Conservation (phyloP, 805 yeast species). For the Yarrowia sp. region DNA sequence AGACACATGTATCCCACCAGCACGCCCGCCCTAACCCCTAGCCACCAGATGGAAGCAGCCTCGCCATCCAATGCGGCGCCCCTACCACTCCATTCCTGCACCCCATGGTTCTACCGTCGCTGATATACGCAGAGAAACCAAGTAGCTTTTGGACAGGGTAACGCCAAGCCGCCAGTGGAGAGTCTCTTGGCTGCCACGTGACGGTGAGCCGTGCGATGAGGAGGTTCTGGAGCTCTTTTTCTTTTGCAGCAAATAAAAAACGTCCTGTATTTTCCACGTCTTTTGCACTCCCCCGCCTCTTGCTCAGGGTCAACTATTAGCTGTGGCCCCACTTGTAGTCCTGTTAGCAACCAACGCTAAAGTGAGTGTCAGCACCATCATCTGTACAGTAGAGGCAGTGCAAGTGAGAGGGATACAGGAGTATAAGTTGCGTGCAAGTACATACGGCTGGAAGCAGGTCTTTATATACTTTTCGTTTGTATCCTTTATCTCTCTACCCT, state of each 20-base stretch:
- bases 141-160: conserved; percentile 25
- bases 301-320: background rate
- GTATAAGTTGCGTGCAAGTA: no score
- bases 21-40: no score
- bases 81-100: background rate
- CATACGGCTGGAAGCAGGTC: no score
- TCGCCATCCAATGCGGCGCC: conserved; percentile 1
- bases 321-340: background rate
- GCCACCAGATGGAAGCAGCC: background rate
- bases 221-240: no score
- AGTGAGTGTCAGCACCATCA: no score
- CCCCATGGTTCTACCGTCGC: background rate
- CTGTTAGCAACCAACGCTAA: conserved; percentile 16
- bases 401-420: background rate
- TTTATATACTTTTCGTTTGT: no score
- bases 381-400: background rate
- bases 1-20: no score
- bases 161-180: conserved; percentile 24
- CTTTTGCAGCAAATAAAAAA: no score
- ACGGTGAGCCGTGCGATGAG: background rate
- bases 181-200: conserved; percentile 16
- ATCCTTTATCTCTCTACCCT: no score
- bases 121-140: no score
- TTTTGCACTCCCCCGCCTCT: no score
- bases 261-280: no score